A percentile compares a stretch with the other conserved stretches of the same genome.
Conservation (phyloP, 306 rosid species). For the Trichosanthes cucumerina region DNA sequence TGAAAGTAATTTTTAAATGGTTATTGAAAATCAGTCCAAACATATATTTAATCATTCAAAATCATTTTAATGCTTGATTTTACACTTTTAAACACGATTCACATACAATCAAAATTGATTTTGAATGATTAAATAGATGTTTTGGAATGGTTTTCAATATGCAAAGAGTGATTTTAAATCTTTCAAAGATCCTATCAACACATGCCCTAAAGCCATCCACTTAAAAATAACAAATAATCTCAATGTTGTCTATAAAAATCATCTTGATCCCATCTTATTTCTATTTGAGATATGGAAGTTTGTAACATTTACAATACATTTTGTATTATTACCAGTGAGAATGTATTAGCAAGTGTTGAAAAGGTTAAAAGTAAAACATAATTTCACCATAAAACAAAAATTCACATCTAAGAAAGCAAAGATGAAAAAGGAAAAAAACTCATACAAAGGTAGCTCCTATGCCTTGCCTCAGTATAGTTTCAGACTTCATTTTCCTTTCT, state of each 20-base stretch:
- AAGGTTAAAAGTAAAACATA: not conserved
- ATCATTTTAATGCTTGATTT: no score
- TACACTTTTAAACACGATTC: no score
- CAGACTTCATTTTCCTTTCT: constrained; percentile 30
- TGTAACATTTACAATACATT: not conserved
- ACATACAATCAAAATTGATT: no score
- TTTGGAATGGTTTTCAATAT: no score
- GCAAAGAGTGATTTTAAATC: no score
- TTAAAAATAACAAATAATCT: not conserved
- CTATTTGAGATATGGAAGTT: not conserved
- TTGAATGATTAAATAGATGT: no score
- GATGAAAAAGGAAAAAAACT: not conserved
- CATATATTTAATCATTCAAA: no score
- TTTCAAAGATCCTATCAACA: no score
- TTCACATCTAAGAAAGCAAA: not conserved
- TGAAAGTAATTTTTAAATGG: no score
- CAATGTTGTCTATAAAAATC: no score
- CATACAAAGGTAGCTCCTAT: not conserved
- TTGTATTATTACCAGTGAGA: not conserved
- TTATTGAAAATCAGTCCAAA: no score
- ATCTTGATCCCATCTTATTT: not conserved
- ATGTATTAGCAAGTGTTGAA: not conserved
- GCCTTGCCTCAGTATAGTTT: not conserved
- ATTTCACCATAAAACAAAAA: not conserved
- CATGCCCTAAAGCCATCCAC: no score